These are phyloP conservation scores for Pachyrhizus erosus DNA, from an alignment of 306 rosid species.

Conservation along the genomic window DNA sequence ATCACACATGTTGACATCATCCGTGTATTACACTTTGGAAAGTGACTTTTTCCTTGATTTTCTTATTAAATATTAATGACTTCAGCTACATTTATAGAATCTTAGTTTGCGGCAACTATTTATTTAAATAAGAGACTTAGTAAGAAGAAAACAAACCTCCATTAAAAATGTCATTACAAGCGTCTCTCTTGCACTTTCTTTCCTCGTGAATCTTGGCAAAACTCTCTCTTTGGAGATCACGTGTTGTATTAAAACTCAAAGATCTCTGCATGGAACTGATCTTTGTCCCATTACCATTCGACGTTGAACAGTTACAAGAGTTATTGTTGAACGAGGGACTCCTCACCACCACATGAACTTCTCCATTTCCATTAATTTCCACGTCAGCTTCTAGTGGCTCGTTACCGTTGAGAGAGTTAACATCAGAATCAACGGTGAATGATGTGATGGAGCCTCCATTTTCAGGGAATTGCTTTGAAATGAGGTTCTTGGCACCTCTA, in stretches of 20 bases:
- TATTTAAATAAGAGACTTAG: background rate
- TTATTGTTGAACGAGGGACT: constrained; percentile 63
- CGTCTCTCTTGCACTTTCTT: constrained; percentile 60
- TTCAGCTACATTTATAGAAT: too few relatives aligned
- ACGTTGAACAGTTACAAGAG: background rate
- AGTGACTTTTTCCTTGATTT: background rate
- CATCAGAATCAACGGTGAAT: constrained; percentile 67
- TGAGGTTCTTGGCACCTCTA: constrained; percentile 69
- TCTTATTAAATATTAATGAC: too few relatives aligned
- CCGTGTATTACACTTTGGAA: background rate
- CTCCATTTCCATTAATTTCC: constrained; percentile 64
- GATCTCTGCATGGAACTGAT: background rate
- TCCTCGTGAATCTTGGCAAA: constrained; percentile 58
- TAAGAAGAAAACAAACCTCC: background rate
- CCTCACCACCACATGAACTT: constrained; percentile 67
- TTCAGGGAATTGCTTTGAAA: constrained; percentile 67
- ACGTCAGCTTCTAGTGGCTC: constrained; percentile 60
- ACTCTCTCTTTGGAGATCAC: constrained; percentile 30
- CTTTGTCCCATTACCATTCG: background rate
- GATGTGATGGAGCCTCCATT: constrained; percentile 71
- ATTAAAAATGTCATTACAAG: constrained; percentile 32
- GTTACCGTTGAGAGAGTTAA: constrained; percentile 62
- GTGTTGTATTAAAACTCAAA: background rate
- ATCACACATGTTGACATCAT: background rate
- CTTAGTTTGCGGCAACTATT: too few relatives aligned